Conservation (phyloP, 495 filamentous ascomycete species). For the Lophium mytilinum region DNA sequence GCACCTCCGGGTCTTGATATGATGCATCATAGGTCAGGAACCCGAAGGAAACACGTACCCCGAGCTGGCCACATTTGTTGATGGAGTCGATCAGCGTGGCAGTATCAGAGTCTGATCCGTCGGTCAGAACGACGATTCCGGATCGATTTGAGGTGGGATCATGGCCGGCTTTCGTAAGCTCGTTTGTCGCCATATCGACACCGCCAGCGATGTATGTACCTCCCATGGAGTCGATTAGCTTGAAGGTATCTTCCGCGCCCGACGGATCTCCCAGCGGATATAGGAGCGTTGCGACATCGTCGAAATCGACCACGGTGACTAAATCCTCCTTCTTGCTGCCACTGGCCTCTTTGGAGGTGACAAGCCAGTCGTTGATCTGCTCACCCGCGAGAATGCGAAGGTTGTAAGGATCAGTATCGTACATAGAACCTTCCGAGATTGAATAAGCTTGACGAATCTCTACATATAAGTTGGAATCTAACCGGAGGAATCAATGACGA, state of each 20-base stretch:
- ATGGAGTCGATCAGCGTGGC: slow-evolving; percentile 7
- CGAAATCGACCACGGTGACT: slow-evolving; percentile 24
- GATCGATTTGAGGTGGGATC: slow-evolving; percentile 17
- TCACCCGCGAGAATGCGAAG: slow-evolving; percentile 14
- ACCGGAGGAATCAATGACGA: slow-evolving; percentile 20
- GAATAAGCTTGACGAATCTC: too few species aligned
- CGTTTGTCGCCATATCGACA: slow-evolving; percentile 11
- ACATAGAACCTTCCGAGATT: slow-evolving; percentile 7
- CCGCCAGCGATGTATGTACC: slow-evolving; percentile 21
- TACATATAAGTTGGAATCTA: too few species aligned
- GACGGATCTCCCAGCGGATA: slow-evolving; percentile 23
- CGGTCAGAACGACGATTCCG: slow-evolving; percentile 23
- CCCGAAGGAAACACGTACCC: slow-evolving; percentile 13
- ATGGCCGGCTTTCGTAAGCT: slow-evolving; percentile 18
- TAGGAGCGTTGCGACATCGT: slow-evolving; percentile 6
- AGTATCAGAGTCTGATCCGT: slow-evolving; percentile 18
- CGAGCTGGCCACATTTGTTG: slow-evolving; percentile 3
- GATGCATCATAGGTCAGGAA: slow-evolving; percentile 6
- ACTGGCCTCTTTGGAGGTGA: slow-evolving; percentile 9
- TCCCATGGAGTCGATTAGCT: slow-evolving; percentile 6
- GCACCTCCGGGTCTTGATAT: slow-evolving; percentile 9
- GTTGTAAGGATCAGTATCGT: slow-evolving; percentile 12
- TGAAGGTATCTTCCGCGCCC: slow-evolving; percentile 11
- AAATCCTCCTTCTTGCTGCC: slow-evolving; percentile 14
- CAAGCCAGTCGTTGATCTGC: slow-evolving; percentile 15